Percentiles rank a stretch among this genome's conserved stretches.
These are phyloP conservation scores for Penicillium sp. DNA, from an alignment of 2,329 filamentous ascomycete species.

Conservation along the genomic window DNA sequence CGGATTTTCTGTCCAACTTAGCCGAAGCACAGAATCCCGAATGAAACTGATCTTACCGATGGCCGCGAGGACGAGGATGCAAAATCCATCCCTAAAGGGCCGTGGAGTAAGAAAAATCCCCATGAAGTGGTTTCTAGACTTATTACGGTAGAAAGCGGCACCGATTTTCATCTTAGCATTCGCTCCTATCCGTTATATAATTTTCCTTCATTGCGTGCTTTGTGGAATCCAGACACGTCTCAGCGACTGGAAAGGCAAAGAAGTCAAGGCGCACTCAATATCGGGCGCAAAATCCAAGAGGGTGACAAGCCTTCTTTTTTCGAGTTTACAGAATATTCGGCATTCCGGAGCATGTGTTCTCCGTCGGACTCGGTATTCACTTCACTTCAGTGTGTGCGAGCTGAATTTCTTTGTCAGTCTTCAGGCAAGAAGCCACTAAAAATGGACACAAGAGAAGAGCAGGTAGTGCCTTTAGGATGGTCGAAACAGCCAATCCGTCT, in stretches of 20 bases:
- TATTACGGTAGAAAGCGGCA: too few species aligned
- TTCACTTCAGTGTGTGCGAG: neutral
- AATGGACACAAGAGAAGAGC: too few species aligned
- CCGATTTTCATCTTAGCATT: neutral
- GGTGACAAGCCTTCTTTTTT: neutral
- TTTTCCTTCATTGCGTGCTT: neutral
- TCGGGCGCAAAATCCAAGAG: neutral
- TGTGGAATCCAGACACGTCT: neutral
- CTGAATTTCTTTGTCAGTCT: neutral
- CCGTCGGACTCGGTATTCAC: neutral
- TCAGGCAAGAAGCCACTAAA: neutral
- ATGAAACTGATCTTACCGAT: neutral
- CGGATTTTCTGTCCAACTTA: neutral
- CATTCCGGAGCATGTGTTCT: too few species aligned
- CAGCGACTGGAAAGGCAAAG: neutral
- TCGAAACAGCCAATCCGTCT: conserved; percentile 40
- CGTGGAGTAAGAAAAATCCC: neutral
- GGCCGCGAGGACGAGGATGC: neutral
- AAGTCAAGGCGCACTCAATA: neutral
- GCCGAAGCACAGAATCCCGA: neutral
- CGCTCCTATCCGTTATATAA: neutral
- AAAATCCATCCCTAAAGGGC: neutral
- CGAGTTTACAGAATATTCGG: neutral
- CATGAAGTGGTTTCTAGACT: neutral
- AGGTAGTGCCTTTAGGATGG: conserved; percentile 8